These are phyloP conservation scores for Elsinoe ampelina DNA, from an alignment of 2,329 filamentous ascomycete species.

Conservation along the genomic window DNA sequence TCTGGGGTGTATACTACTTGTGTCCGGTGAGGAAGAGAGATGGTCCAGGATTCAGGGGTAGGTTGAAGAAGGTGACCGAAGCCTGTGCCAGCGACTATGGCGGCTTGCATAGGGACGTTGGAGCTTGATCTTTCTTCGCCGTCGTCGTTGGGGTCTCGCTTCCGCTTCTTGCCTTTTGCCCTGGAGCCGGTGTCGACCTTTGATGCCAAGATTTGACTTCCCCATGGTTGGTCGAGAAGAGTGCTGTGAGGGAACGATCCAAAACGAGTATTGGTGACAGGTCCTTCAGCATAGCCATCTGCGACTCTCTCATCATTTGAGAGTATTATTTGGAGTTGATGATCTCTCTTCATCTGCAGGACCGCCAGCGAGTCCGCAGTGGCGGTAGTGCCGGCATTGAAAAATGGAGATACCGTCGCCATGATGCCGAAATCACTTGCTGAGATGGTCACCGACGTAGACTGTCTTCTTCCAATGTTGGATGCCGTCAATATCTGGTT, in stretches of 20 bases:
- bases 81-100: conserved; percentile 50
- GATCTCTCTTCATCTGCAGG: conserved; percentile 80
- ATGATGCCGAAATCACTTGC: background rate
- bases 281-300: conserved; percentile 34
- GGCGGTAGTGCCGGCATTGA: conserved; percentile 58
- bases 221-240: conserved; percentile 68
- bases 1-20: conserved; percentile 83
- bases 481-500: too few species aligned
- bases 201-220: conserved; percentile 81
- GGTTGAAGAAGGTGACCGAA: conserved; percentile 73
- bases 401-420: conserved; percentile 57
- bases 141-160: conserved; percentile 42
- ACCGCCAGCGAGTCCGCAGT: conserved; percentile 63
- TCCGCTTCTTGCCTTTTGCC: conserved; percentile 51
- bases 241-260: conserved; percentile 57
- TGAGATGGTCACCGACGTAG: background rate
- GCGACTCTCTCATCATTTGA: conserved; percentile 32
- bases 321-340: conserved; percentile 63
- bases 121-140: conserved; percentile 22
- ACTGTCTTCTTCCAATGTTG: background rate
- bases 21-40: conserved; percentile 68
- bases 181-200: conserved; percentile 86
- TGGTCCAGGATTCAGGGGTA: conserved; percentile 75
- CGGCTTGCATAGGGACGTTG: conserved; percentile 35
- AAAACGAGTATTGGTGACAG: conserved; percentile 76